A percentile compares a stretch with the other conserved stretches of the same genome.
phyloP scores from a whole-genome alignment of 2,329 filamentous ascomycete species.

The Exophiala lecanii-corni region DNA sequence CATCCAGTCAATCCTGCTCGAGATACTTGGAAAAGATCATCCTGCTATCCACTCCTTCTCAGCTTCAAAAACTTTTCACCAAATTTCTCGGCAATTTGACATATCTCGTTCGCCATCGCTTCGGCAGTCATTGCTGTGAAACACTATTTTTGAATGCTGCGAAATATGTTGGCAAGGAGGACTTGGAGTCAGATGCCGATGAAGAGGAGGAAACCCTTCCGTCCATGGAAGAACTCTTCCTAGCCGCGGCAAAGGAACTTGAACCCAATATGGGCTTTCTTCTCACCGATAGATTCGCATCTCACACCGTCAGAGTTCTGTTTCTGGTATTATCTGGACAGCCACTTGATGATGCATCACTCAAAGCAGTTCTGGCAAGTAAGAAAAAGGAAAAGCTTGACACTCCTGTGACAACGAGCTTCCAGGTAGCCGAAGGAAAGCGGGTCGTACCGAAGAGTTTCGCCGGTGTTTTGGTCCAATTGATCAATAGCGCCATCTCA shows the following conservation, averaged over 20 bases:
- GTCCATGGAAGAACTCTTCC: conserved; percentile 77
- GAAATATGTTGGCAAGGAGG: conserved; percentile 60
- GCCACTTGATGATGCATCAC: conserved; percentile 65
- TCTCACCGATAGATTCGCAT: conserved; percentile 83
- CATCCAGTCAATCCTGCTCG: conserved; percentile 92
- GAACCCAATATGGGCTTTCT: conserved; percentile 77
- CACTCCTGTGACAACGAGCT: conserved; percentile 51
- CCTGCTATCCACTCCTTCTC: conserved; percentile 67
- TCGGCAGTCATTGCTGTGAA: conserved; percentile 96
- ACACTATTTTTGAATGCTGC: conserved; percentile 82
- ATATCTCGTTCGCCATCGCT: conserved; percentile 87
- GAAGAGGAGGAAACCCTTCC: conserved; percentile 43
- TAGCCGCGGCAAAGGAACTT: conserved; percentile 80
- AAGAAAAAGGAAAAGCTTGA: conserved; percentile 84
- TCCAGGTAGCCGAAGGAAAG: conserved; percentile 44
- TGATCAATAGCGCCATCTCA: conserved; percentile 71
- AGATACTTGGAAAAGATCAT: conserved; percentile 89
- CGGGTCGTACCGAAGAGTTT: conserved; percentile 72
- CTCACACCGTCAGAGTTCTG: conserved; percentile 81
- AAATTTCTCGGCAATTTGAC: conserved; percentile 84
- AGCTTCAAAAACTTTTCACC: conserved; percentile 82
- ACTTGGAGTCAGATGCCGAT: conserved; percentile 20
- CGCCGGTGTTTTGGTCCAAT: conserved; percentile 68
- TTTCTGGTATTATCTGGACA: conserved; percentile 80
- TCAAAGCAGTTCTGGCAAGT: conserved; percentile 75